A percentile compares a stretch with the other conserved stretches of the same genome.
Evolutionary conservation across 2,329 filamentous ascomycete species (phyloP).

Genomic region (Cryoendolithus antarcticus): DNA sequence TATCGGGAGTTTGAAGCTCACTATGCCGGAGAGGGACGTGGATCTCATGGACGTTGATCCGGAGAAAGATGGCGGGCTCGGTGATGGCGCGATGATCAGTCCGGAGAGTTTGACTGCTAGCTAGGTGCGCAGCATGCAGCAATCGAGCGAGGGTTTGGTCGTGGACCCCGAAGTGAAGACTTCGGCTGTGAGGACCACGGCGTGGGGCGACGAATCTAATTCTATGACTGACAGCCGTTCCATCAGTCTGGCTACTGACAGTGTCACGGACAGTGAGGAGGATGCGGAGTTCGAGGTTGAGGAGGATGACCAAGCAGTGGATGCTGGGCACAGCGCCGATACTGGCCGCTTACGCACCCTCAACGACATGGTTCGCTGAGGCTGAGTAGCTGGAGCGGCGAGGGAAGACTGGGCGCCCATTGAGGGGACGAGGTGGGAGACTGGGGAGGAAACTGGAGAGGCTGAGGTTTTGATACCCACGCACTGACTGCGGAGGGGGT

Average conservation of each 20-base stretch:
- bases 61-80: constrained; percentile 54
- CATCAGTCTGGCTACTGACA: not conserved
- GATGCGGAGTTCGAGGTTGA: not conserved
- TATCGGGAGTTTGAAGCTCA: constrained; percentile 37
- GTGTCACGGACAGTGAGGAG: not conserved
- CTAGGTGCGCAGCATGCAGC: not conserved
- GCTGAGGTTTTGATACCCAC: too few relatives aligned
- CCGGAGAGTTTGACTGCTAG: constrained; percentile 53
- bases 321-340: too few relatives aligned
- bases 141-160: not conserved
- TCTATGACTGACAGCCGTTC: not conserved
- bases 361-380: too few relatives aligned
- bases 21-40: constrained; percentile 31
- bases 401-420: too few relatives aligned
- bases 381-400: too few relatives aligned
- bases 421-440: too few relatives aligned
- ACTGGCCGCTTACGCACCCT: too few relatives aligned
- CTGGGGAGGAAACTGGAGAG: constrained; percentile 22
- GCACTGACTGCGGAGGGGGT: too few relatives aligned
- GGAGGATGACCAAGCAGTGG: not conserved
- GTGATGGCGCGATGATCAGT: constrained; percentile 68
- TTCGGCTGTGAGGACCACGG: too few relatives aligned
- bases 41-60: constrained; percentile 41
- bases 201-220: not conserved
- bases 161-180: constrained; percentile 32